Base-by-base conservation (phyloP, 2,329 filamentous ascomycete genomes). In the Tolypocladium inflatum region DNA sequence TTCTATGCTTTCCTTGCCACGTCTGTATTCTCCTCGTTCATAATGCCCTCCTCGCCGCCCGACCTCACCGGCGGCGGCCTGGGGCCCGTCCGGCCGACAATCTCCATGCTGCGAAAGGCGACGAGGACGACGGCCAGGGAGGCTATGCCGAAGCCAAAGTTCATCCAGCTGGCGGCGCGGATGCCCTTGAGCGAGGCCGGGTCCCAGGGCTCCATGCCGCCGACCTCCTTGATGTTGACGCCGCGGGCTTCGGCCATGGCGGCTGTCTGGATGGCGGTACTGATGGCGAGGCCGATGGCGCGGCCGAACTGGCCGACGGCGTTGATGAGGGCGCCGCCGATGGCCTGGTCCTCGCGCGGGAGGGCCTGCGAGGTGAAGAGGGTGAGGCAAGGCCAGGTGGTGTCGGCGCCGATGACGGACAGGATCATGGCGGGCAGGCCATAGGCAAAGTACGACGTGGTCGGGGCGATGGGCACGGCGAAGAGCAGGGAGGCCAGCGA, bases 301-400 rank as follows among this genome's bases (percentile, higher is more conserved):
- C 86, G 76, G 0, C 86, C 86, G 38, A 89, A 74, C 65, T 88
- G 85, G 0, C 82, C 83, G 15, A 85, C 80, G 0, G 85, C 80
- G 59, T 88, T 88, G 66, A 89, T 82, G 10, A 89, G 77, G 0
- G 85, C 87, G 1, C 86, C 87, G 0, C 86, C 86, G 0, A 89
- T 69, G 1, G 85, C 84, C 65, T 89, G 86, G 61, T 90, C 85
- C 55, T 83, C 80, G 0, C 75, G 73, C 0, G 85, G 82, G 0
- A 90, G 74, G 0, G 80, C 76, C 60, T 83, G 82, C 0, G 85
- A 86, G 0, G 82, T 86, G 66, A 87, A 88, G 0, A 90, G 76
- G 0, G 83, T 85, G 21, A 89, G 72, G 5, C 81, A 81, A 0
- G 86, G 86, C 76, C 83, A 88, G 0, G 85, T 76, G 0, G 83